Evolutionary conservation across 805 yeast genomes (phyloP), one percentile per base, ranked within the genome.

Genomic region (Nakazawaea ishiwadae): DNA sequence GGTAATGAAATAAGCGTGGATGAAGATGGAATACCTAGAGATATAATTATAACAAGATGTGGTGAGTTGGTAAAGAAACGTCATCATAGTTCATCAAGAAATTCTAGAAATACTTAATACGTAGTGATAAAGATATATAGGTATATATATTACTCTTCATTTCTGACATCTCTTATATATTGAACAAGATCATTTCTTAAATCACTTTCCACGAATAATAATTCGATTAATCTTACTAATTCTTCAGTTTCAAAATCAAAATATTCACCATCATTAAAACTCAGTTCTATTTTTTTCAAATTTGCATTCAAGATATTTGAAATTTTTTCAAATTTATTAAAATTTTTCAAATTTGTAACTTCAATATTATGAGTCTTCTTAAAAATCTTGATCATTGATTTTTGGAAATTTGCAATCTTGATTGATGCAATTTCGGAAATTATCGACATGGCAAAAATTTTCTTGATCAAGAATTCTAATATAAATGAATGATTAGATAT

Each of bases 251-350:
- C 62, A 31, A 73, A 58, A 42, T 73, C 78, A 47, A 61, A 75
- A 35, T 72, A 65, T 28, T 67, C 73, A 4, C 79, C 81, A 47
- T 72, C 71, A 54, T 72, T 73, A 48, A 76, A 76, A 37, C 61
- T 50, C 14, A 65, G 72, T 59, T 75, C 62, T 33, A 75, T 76
- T 31, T 64, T 69, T 30, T 60, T 66, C 49, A 76, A 59, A 47
- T 68, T 74, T 8, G 50, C 48, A 3, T 48, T 46, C 33, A 64
- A 39, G 5, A 64, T 40, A 12, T 52, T 20, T 26, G 46, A 47
- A 1, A 60, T 43, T 46, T 60, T 65, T 5, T 48, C 46, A 16
- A 63, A 47, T 37, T 60, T 62, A 27, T 55, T 56, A 24, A 43
- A 59, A 19, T 52, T 45, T 19, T 54, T 54, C 17, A 50, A 44